Conservation (phyloP, 352 stramenopile species). For the Globisporangium cylindrosporum region DNA sequence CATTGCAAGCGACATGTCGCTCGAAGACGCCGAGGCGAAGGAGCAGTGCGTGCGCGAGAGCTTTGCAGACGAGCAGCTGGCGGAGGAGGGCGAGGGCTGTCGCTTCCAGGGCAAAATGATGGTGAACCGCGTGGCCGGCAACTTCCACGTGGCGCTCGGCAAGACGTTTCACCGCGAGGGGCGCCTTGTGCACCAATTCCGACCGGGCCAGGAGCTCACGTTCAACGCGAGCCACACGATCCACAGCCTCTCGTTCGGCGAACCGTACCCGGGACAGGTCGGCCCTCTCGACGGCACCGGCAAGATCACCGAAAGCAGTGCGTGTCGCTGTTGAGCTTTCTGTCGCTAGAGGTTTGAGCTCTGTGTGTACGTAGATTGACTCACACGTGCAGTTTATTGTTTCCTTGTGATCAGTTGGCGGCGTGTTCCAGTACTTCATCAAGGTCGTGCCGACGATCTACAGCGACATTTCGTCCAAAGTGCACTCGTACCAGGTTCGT, state of each 20-base stretch:
- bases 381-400: conserved; percentile 5
- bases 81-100: conserved; percentile 78
- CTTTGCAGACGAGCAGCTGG: conserved; percentile 56
- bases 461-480: conserved; percentile 61
- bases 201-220: conserved; percentile 65
- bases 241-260: conserved; percentile 75
- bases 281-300: conserved; percentile 54
- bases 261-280: conserved; percentile 34
- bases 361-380: neutral
- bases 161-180: conserved; percentile 80
- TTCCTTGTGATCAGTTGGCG: conserved; percentile 39
- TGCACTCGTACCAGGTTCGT: conserved; percentile 67
- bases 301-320: conserved; percentile 49
- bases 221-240: conserved; percentile 84
- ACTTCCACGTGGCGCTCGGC: conserved; percentile 83
- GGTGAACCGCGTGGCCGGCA: conserved; percentile 82
- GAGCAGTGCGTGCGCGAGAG: conserved; percentile 78
- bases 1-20: conserved; percentile 63
- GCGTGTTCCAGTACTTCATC: conserved; percentile 87
- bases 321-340: conserved; percentile 6
- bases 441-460: conserved; percentile 88
- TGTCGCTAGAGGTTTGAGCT: neutral
- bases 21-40: conserved; percentile 75
- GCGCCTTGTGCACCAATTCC: conserved; percentile 79
- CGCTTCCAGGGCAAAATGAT: conserved; percentile 80